phyloP scores from a whole-genome alignment of 1,139 yeast species.

The Hemisphaericaspora xylanilytica region DNA sequence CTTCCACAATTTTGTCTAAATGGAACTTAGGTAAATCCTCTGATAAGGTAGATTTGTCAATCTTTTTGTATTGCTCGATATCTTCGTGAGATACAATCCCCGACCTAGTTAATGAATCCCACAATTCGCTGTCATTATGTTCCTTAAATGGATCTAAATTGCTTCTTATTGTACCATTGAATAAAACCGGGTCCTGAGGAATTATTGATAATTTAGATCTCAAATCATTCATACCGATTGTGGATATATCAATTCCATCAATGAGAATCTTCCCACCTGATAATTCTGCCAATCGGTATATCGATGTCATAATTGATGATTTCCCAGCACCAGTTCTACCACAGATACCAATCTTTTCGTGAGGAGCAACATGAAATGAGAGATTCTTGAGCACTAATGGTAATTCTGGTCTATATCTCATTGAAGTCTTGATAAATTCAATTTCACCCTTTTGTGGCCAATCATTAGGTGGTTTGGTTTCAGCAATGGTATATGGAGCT shows the following conservation, averaged over 20 bases:
- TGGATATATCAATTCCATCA: slow-evolving; percentile 59
- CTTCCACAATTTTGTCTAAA: slow-evolving; percentile 50
- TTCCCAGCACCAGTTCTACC: slow-evolving; percentile 85
- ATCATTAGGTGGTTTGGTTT: slow-evolving; percentile 49
- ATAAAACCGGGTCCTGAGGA: slow-evolving; percentile 47
- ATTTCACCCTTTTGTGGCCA: slow-evolving; percentile 52
- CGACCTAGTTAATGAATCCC: slow-evolving; percentile 46
- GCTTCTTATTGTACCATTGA: slow-evolving; percentile 38
- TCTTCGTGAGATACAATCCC: slow-evolving; percentile 37
- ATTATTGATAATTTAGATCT: slow-evolving; percentile 39
- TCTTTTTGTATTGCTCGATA: slow-evolving; percentile 21
- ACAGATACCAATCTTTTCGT: slow-evolving; percentile 69
- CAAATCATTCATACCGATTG: slow-evolving; percentile 31
- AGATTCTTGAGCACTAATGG: slow-evolving; percentile 70
- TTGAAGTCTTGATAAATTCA: slow-evolving; percentile 52
- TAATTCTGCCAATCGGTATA: slow-evolving; percentile 61
- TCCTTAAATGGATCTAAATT: slow-evolving; percentile 44
- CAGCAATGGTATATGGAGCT: slow-evolving; percentile 45
- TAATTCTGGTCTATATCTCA: slow-evolving; percentile 73
- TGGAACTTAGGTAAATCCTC: slow-evolving; percentile 45
- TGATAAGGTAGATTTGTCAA: slow-evolving; percentile 17
- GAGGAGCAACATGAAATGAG: slow-evolving; percentile 42
- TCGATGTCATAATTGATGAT: slow-evolving; percentile 63
- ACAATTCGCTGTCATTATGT: slow-evolving; percentile 36
- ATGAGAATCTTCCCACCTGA: slow-evolving; percentile 50